These are phyloP conservation scores for Debaryomyces robertsiae DNA, from an alignment of 1,139 yeast species.

Conservation along the genomic window DNA sequence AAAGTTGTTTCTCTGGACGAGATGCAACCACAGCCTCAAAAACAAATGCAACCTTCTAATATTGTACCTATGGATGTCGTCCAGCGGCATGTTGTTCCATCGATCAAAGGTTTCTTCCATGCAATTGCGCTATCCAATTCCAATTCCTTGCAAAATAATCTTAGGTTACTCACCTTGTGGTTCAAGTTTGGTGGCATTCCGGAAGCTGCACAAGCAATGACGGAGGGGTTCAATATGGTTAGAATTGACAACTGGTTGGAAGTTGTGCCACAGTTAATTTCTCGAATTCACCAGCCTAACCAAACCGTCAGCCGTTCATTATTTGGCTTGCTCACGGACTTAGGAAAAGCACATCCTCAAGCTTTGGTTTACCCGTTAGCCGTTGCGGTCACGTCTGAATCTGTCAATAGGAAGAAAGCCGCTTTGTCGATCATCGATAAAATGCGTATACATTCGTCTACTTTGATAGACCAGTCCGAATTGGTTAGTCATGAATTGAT, in stretches of 20 bases:
- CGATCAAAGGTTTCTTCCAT: conserved; percentile 92
- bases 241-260: conserved; percentile 93
- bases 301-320: conserved; percentile 79
- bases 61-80: conserved; percentile 59
- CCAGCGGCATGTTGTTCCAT: conserved; percentile 89
- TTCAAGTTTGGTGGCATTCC: conserved; percentile 92
- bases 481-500: conserved; percentile 91
- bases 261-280: conserved; percentile 92
- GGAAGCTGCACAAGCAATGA: conserved; percentile 89
- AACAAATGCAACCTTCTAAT: conserved; percentile 22
- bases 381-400: conserved; percentile 94
- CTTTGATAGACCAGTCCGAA: conserved; percentile 88
- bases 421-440: conserved; percentile 90
- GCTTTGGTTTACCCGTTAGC: conserved; percentile 94
- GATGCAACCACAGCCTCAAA: conserved; percentile 9
- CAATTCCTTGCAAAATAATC: conserved; percentile 88
- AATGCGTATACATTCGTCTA: conserved; percentile 85
- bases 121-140: conserved; percentile 87
- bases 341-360: conserved; percentile 96
- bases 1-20: conserved; percentile 19
- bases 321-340: conserved; percentile 77
- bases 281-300: conserved; percentile 95
- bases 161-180: conserved; percentile 90
- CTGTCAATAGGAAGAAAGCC: conserved; percentile 85
- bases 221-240: conserved; percentile 88